Percentiles rank a stretch among this genome's conserved stretches.
Evolutionary conservation across 495 filamentous ascomycete species (phyloP).

Genomic region (Chaetomium tenue): DNA sequence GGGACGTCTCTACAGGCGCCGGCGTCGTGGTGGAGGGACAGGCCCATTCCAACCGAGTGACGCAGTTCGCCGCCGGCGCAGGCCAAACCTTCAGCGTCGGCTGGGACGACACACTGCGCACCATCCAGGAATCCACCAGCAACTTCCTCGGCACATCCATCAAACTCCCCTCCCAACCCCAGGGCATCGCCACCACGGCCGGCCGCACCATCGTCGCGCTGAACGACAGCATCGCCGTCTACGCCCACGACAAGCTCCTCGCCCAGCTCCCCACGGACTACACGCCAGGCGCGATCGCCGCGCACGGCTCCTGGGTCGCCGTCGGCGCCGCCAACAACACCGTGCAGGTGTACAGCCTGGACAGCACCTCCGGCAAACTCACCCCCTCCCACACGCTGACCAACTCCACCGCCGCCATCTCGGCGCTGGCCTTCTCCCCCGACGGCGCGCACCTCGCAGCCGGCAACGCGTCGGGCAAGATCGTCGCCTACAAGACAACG

Average conservation of each 20-base stretch:
- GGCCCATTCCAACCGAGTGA: slow-evolving; percentile 76
- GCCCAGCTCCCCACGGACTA: slow-evolving; percentile 50
- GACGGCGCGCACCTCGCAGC: slow-evolving; percentile 71
- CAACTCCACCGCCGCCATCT: slow-evolving; percentile 56
- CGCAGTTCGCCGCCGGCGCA: slow-evolving; percentile 62
- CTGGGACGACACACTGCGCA: slow-evolving; percentile 93
- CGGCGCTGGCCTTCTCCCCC: slow-evolving; percentile 74
- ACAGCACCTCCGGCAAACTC: slow-evolving; percentile 50
- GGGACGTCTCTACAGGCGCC: slow-evolving; percentile 68
- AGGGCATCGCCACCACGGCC: slow-evolving; percentile 46
- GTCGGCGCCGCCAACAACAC: slow-evolving; percentile 70
- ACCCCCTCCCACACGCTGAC: slow-evolving; percentile 46
- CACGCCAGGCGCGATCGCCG: slow-evolving; percentile 68
- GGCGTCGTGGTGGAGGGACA: slow-evolving; percentile 72
- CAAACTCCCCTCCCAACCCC: slow-evolving; percentile 53
- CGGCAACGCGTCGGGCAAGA: slow-evolving; percentile 81
- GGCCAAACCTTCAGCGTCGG: slow-evolving; percentile 76
- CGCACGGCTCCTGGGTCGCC: slow-evolving; percentile 63
- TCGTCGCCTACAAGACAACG: slow-evolving; percentile 65
- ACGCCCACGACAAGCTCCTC: slow-evolving; percentile 54
- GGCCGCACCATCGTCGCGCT: slow-evolving; percentile 63
- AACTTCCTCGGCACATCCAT: slow-evolving; percentile 48
- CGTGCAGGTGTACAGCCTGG: slow-evolving; percentile 67
- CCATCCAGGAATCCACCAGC: slow-evolving; percentile 59
- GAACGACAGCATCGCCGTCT: slow-evolving; percentile 61